Conservation (phyloP, 2,329 filamentous ascomycete species). For the Penicillium glabrum region DNA sequence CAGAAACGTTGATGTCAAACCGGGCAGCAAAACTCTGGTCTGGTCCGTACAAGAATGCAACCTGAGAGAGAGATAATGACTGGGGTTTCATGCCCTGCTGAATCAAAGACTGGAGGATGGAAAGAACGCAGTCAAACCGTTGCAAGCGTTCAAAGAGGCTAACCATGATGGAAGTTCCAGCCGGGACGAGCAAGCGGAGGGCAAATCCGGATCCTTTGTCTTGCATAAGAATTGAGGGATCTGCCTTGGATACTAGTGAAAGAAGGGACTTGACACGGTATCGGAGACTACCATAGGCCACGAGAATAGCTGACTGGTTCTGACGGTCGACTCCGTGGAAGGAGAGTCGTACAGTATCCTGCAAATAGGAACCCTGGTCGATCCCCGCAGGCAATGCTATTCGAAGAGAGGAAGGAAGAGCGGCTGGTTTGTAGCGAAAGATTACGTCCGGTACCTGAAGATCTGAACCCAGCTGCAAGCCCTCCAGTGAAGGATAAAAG, state of each 20-base stretch:
- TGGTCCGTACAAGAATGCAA: slow-evolving; percentile 37
- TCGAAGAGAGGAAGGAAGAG: slow-evolving; percentile 31
- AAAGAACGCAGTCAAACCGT: slow-evolving; percentile 38
- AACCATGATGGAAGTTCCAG: slow-evolving; percentile 37
- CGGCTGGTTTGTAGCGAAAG: slow-evolving; percentile 32
- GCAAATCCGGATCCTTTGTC: slow-evolving; percentile 36
- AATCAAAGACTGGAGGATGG: slow-evolving; percentile 35
- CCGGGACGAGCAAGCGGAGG: slow-evolving; percentile 37
- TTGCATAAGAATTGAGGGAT: slow-evolving; percentile 35
- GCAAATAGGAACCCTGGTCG: slow-evolving; percentile 29
- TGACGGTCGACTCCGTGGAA: slow-evolving; percentile 40
- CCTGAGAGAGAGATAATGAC: slow-evolving; percentile 35
- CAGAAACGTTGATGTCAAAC: slow-evolving; percentile 32
- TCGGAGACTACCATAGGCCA: slow-evolving; percentile 37
- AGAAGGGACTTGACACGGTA: slow-evolving; percentile 26
- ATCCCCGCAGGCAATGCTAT: slow-evolving; percentile 27
- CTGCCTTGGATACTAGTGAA: slow-evolving; percentile 26
- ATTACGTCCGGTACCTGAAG: slow-evolving; percentile 37
- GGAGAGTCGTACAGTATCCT: slow-evolving; percentile 36
- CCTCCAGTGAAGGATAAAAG: slow-evolving; percentile 30
- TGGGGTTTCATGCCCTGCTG: slow-evolving; percentile 31
- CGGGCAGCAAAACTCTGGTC: slow-evolving; percentile 29
- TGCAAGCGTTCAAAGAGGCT: slow-evolving; percentile 38
- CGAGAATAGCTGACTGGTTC: slow-evolving; percentile 32
- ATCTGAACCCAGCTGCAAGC: slow-evolving; percentile 30